phyloP scores from a whole-genome alignment of 2,329 filamentous ascomycete species.

The Grosmannia huntii region DNA sequence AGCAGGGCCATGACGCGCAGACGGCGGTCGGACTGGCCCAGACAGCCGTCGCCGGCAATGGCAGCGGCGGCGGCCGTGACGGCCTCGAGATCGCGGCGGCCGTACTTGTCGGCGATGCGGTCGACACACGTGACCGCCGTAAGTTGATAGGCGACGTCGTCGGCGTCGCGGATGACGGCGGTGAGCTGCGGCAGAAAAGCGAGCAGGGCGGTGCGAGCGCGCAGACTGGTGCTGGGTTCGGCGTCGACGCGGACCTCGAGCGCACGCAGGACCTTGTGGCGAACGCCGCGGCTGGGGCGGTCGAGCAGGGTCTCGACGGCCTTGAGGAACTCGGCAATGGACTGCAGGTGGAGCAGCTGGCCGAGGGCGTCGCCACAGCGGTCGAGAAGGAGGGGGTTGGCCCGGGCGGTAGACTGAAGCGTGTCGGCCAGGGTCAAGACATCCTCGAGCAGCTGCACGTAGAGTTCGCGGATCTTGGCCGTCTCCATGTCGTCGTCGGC shows the following conservation, averaged over 20 bases:
- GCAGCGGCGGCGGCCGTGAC: slow-evolving; percentile 64
- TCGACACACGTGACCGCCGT: slow-evolving; percentile 83
- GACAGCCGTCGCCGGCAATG: slow-evolving; percentile 62
- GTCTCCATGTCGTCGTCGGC: slow-evolving; percentile 55
- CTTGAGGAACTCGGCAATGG: slow-evolving; percentile 79
- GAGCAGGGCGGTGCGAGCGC: slow-evolving; percentile 58
- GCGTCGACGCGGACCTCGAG: slow-evolving; percentile 68
- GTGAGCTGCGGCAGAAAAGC: slow-evolving; percentile 71
- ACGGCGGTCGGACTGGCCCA: slow-evolving; percentile 59
- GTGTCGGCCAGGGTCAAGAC: slow-evolving; percentile 53
- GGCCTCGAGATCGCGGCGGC: slow-evolving; percentile 73
- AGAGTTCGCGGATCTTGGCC: slow-evolving; percentile 54
- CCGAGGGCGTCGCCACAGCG: slow-evolving; percentile 60
- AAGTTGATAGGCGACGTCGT: slow-evolving; percentile 65
- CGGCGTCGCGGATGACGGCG: slow-evolving; percentile 57
- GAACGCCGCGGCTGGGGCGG: slow-evolving; percentile 59
- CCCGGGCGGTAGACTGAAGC: too few species aligned
- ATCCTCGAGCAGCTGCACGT: slow-evolving; percentile 54
- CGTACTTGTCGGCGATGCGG: slow-evolving; percentile 87
- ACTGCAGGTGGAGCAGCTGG: slow-evolving; percentile 71
- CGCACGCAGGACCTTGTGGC: slow-evolving; percentile 67
- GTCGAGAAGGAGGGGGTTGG: too few species aligned
- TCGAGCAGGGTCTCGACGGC: slow-evolving; percentile 73
- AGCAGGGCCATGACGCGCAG: slow-evolving; percentile 76
- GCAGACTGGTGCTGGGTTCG: slow-evolving; percentile 54